Evolutionary conservation across 2,329 filamentous ascomycete species (phyloP).

Genomic region (Orbilia blumenaviensis): DNA sequence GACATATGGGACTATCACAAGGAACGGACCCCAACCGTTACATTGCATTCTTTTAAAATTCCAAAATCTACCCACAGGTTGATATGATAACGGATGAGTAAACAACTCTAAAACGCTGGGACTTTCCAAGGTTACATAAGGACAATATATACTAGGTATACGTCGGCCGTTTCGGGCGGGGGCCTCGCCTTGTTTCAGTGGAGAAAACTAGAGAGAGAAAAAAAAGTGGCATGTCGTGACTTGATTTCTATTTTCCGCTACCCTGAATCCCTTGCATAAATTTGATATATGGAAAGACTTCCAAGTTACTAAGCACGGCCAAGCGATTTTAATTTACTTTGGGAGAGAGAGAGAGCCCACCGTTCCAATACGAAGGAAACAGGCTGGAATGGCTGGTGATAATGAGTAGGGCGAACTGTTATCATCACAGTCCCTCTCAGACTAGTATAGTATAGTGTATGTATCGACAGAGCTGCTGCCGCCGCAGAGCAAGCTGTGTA

Average conservation of each 20-base stretch:
- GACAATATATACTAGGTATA: too few relatives aligned
- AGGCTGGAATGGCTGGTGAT: background rate
- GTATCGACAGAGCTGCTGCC: too few relatives aligned
- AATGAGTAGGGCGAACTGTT: background rate
- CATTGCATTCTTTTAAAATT: too few relatives aligned
- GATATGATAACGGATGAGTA: background rate
- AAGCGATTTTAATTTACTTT: too few relatives aligned
- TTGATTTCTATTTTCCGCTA: background rate
- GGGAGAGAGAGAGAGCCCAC: too few relatives aligned
- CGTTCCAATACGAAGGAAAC: background rate
- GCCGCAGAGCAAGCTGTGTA: background rate
- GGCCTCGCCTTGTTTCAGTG: slow-evolving; percentile 7
- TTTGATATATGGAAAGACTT: too few relatives aligned
- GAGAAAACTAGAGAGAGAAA: background rate
- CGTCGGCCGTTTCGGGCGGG: background rate
- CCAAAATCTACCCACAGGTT: too few relatives aligned
- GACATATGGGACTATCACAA: background rate
- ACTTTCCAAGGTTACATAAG: slow-evolving; percentile 4
- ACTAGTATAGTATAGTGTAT: slow-evolving; percentile 6
- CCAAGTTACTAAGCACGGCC: too few relatives aligned
- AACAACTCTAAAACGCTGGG: background rate
- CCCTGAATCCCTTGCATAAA: slow-evolving; percentile 1
- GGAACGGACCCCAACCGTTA: background rate
- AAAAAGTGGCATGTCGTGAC: too few relatives aligned
- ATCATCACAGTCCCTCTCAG: slow-evolving; percentile 5